Evolutionary conservation across 2,329 filamentous ascomycete species (phyloP), one percentile per base, ranked within the genome.

Genomic region (Zopfia rhizophila): DNA sequence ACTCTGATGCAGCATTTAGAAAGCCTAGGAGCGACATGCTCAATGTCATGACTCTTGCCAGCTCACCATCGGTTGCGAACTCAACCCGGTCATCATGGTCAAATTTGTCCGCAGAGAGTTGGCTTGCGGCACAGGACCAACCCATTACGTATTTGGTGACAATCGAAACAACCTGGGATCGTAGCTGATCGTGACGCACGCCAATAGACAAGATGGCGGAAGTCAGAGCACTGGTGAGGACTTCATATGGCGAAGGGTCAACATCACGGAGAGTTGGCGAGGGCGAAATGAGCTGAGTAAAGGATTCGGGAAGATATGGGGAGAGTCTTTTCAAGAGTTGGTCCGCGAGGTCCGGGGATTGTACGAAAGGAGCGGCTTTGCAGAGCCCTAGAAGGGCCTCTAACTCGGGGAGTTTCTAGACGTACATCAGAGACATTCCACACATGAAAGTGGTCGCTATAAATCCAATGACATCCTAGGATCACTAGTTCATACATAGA

Each of bases 351-450:
- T 90, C 84, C 29, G 77, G 72, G 32, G 84, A 86, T 39, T 86
- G 81, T 18, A 97, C 80, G 17, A 85, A 82, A 3, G 91, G 88
- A 3, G 92, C 90, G 40, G 93, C 90, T 74, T 92, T 93, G 78
- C 93, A 97, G 18, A 99, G 80, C 30, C 94, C 91, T 18, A 97
- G 76, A 18, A 99, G 81, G 40, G 96, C 89, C 71, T 99, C 93
- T 58, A 96, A 87, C 78, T 99, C 95, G 63, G 90, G 87, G 41
- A 92, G 85, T 40, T 87, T 90, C 91, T 95, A 50, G 10, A 27
- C 11, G 10, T n/a, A 10, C 16, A 25, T 48, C 29, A 49, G 38
- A 16, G 3, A 17, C 31, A 30, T 36, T 16, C 13, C 21, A 4
- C 7, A 10, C n/a, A n/a, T 12, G 13, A 39, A 16, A 11, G 38